phyloP scores from a whole-genome alignment of 495 filamentous ascomycete genomes.

The Paragyromitra xinjiangensis region DNA sequence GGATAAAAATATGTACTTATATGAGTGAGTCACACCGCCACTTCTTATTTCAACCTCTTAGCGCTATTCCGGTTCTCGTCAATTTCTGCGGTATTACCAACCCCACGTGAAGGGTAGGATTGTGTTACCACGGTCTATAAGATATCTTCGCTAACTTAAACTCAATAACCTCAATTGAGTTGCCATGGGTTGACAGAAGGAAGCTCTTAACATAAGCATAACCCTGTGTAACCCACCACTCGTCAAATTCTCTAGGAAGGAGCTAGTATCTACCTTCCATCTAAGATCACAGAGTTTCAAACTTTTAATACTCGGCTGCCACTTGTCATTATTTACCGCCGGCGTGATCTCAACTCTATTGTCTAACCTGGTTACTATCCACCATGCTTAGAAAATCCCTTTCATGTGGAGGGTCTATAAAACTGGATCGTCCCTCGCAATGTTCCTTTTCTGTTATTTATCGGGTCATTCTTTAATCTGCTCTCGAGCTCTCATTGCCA shows the following conservation, averaged over 20 bases:
- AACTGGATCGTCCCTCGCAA: background rate
- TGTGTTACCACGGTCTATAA: too few relatives aligned
- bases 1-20: too few relatives aligned
- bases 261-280: conserved; percentile 25
- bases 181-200: background rate
- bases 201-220: conserved; percentile 1
- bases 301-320: background rate
- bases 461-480: background rate
- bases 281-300: conserved; percentile 12
- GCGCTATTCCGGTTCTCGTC: too few relatives aligned
- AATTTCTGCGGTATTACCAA: background rate
- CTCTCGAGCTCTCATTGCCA: background rate
- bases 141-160: conserved; percentile 4
- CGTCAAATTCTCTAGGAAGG: conserved; percentile 11
- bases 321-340: conserved; percentile 1
- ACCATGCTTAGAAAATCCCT: background rate
- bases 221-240: conserved; percentile 2
- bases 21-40: too few relatives aligned
- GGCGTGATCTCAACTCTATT: background rate
- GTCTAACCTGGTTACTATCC: background rate
- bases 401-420: background rate
- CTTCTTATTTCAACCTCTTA: too few relatives aligned
- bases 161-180: background rate
- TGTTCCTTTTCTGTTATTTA: background rate
- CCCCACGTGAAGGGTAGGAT: background rate